Evolutionary conservation across 192 early-diverging fungal genomes (phyloP).

Genomic region (Coemansia brasiliensis): DNA sequence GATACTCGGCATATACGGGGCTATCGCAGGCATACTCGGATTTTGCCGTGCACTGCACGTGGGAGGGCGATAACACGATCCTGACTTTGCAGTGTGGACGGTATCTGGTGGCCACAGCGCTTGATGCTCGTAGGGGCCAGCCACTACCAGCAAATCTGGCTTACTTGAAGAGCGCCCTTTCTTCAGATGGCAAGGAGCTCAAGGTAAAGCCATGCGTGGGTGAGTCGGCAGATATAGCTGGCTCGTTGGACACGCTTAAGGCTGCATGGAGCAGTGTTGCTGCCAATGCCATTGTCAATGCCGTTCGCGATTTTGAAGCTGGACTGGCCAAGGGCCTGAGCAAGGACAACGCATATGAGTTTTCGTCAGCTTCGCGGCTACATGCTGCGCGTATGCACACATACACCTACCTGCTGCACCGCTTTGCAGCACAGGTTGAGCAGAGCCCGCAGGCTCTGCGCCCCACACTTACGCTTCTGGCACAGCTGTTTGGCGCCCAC

Average conservation of each 20-base stretch:
- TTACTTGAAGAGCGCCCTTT: slow-evolving; percentile 67
- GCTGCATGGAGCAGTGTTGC: slow-evolving; percentile 81
- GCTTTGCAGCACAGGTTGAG: slow-evolving; percentile 75
- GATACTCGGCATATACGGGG: slow-evolving; percentile 90
- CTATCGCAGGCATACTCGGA: slow-evolving; percentile 82
- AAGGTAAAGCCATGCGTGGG: slow-evolving; percentile 24
- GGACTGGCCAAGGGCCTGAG: slow-evolving; percentile 63
- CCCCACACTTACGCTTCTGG: slow-evolving; percentile 68
- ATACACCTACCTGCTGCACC: slow-evolving; percentile 80
- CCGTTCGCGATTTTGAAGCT: slow-evolving; percentile 75
- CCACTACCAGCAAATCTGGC: slow-evolving; percentile 72
- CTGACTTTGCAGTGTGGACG: slow-evolving; percentile 85
- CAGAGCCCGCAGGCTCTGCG: slow-evolving; percentile 64
- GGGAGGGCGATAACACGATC: slow-evolving; percentile 92
- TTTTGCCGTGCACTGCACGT: slow-evolving; percentile 89
- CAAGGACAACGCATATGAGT: slow-evolving; percentile 83
- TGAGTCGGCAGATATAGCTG: slow-evolving; percentile 26
- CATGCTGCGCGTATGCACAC: slow-evolving; percentile 82
- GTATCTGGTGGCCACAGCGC: slow-evolving; percentile 74
- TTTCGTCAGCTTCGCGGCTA: slow-evolving; percentile 81
- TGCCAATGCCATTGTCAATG: slow-evolving; percentile 79
- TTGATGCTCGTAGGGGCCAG: slow-evolving; percentile 73
- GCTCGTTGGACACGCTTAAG: slow-evolving; percentile 63
- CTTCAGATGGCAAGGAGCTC: slow-evolving; percentile 24
- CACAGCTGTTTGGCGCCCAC: slow-evolving; percentile 80